Evolutionary conservation across 23 red algal species (phyloP).

Genomic region (Agarophyton chilense): DNA sequence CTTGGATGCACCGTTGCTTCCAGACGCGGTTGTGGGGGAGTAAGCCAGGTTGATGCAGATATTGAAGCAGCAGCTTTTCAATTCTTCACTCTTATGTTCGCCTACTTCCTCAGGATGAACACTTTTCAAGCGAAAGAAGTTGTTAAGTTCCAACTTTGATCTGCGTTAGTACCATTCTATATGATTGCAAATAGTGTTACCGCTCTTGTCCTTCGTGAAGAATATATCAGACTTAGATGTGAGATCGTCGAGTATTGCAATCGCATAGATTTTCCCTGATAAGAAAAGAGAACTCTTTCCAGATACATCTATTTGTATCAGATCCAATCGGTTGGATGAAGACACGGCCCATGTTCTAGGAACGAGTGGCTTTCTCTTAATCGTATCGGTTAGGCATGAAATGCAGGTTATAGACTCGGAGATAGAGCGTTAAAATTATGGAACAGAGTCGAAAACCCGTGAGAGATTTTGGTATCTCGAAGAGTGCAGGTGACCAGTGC

Average conservation of each 20-base stretch:
- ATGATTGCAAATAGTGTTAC: neutral
- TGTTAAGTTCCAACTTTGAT: neutral
- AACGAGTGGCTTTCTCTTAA: neutral
- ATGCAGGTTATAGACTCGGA: too few relatives aligned
- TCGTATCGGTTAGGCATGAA: neutral
- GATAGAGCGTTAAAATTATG: neutral
- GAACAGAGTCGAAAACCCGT: neutral
- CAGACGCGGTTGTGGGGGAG: neutral
- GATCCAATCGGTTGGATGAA: neutral
- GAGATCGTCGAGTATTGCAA: neutral
- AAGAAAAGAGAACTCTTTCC: neutral
- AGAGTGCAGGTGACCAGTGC: neutral
- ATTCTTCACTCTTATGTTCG: neutral
- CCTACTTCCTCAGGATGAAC: neutral
- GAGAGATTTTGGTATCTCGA: neutral
- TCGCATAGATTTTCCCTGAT: neutral
- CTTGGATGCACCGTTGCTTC: neutral
- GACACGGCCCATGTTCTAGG: neutral
- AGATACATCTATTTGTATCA: slow-evolving; percentile 7
- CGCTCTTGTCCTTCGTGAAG: neutral
- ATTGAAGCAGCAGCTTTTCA: neutral
- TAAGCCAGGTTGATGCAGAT: neutral
- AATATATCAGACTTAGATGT: neutral
- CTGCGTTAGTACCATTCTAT: neutral
- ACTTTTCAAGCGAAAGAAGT: too few relatives aligned